Conservation (phyloP, 2,329 filamentous ascomycete genomes). For the Ophiocordyceps camponoti-floridani region DNA sequence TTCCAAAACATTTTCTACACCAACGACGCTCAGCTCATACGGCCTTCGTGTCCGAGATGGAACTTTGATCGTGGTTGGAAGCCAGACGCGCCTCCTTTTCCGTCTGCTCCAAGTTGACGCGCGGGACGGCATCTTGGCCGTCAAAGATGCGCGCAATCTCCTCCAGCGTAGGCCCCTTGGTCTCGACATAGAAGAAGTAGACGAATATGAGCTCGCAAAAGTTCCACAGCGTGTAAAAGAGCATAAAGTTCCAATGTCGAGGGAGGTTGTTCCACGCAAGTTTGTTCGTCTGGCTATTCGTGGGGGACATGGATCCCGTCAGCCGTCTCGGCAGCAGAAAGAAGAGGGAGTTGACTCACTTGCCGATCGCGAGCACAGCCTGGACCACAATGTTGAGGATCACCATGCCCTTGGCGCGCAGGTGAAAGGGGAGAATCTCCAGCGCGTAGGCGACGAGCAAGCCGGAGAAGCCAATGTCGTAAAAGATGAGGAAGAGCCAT, state of each 20-base stretch:
- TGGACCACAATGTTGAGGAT: conserved; percentile 48
- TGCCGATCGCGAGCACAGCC: conserved; percentile 40
- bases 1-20: too few relatives aligned
- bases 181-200: conserved; percentile 52
- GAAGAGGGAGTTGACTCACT: conserved; percentile 21
- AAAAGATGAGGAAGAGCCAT: conserved; percentile 40
- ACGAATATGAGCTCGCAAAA: conserved; percentile 41
- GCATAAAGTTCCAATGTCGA: conserved; percentile 45
- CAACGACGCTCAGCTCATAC: too few relatives aligned
- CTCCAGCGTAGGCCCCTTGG: conserved; percentile 51
- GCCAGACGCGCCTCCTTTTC: conserved; percentile 27
- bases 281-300: conserved; percentile 36
- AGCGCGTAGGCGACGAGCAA: conserved; percentile 38
- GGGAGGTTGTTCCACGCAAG: conserved; percentile 42
- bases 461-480: conserved; percentile 41
- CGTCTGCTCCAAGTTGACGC: conserved; percentile 35
- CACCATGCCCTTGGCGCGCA: conserved; percentile 42
- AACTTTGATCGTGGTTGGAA: conserved; percentile 6
- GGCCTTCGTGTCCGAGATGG: conserved; percentile 10
- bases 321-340: background rate
- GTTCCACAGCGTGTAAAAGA: conserved; percentile 49
- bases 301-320: background rate
- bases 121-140: conserved; percentile 38
- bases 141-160: conserved; percentile 30
- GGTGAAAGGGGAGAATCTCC: conserved; percentile 38